A percentile compares a stretch with the other conserved stretches of the same genome.
phyloP scores from a whole-genome alignment of 768 basidiomycete genomes.

The Tephrocybe rancida region DNA sequence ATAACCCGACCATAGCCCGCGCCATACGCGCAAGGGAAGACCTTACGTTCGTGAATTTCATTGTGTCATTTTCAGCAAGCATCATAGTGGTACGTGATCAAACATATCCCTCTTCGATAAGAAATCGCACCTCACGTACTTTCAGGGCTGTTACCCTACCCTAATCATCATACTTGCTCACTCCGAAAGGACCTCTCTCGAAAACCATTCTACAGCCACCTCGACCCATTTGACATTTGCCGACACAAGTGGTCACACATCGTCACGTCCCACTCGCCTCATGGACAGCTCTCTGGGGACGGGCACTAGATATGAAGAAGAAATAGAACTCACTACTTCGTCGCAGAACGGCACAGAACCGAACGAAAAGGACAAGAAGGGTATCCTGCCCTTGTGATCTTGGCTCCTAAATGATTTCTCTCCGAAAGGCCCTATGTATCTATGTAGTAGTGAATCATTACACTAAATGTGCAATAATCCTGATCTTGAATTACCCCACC shows the following conservation, averaged over 20 bases:
- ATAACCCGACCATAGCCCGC: conserved; percentile 1
- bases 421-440: no score
- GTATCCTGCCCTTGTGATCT: conserved; percentile 1
- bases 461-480: no score
- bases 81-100: conserved; percentile 7
- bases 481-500: no score
- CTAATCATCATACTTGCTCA: conserved; percentile 11
- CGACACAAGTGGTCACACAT: neutral
- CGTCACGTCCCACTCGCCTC: neutral
- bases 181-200: conserved; percentile 2
- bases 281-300: neutral
- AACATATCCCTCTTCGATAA: neutral
- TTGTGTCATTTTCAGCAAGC: conserved; percentile 10
- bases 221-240: conserved; percentile 5
- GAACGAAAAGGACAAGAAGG: neutral
- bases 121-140: neutral
- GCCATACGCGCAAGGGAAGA: neutral
- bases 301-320: neutral
- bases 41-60: conserved; percentile 7
- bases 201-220: neutral
- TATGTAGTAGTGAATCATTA: no score
- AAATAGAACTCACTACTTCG: neutral
- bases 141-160: conserved; percentile 9
- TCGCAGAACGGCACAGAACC: neutral
- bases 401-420: no score